Conservation (phyloP, 495 filamentous ascomycete species). For the Neurospora sp. region DNA sequence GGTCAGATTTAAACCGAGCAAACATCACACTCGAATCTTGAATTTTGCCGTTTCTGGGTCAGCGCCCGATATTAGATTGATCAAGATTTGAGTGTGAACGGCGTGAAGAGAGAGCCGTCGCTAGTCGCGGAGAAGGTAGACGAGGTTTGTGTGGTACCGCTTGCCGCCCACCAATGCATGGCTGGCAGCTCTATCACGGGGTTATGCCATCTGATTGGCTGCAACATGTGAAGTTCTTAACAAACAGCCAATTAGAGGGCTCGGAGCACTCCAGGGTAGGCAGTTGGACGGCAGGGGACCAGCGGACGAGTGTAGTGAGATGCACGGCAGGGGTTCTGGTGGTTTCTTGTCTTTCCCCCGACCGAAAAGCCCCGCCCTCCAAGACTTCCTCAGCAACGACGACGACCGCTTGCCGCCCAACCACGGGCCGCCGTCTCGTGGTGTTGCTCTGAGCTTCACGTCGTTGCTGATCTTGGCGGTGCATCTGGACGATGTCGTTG, state of each 20-base stretch:
- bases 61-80: background rate
- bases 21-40: background rate
- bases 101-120: background rate
- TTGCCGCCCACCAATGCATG: constrained; percentile 29
- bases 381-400: background rate
- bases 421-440: constrained; percentile 14
- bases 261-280: constrained; percentile 13
- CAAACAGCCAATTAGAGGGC: no score
- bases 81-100: background rate
- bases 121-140: constrained; percentile 1
- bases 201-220: constrained; percentile 19
- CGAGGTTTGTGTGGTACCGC: constrained; percentile 15
- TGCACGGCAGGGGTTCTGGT: background rate
- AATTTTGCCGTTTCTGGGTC: background rate
- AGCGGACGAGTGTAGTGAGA: background rate
- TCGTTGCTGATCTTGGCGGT: constrained; percentile 1
- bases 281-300: constrained; percentile 12
- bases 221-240: no score
- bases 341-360: background rate
- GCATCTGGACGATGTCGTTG: constrained; percentile 7
- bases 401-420: constrained; percentile 19
- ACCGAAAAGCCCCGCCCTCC: background rate
- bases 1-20: background rate
- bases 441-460: constrained; percentile 1
- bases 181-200: constrained; percentile 25